A percentile compares a stretch with the other conserved stretches of the same genome.
These are phyloP conservation scores for Candida boidinii DNA, from an alignment of 805 yeast genomes.

Conservation along the genomic window DNA sequence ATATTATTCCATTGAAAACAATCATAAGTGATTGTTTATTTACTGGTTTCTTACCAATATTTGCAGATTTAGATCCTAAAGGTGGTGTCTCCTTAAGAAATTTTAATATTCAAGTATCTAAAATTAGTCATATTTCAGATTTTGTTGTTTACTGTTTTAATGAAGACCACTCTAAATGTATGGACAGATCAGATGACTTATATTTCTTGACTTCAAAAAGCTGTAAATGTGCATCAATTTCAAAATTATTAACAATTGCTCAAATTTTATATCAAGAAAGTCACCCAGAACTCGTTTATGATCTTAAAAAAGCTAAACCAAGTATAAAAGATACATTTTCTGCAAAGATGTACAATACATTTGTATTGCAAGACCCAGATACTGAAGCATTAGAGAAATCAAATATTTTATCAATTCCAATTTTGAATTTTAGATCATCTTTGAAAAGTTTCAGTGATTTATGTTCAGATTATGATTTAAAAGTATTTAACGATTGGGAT, in stretches of 20 bases:
- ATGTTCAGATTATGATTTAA: slow-evolving; percentile 29
- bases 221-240: slow-evolving; percentile 30
- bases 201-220: slow-evolving; percentile 9
- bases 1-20: slow-evolving; percentile 18
- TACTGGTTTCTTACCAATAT: slow-evolving; percentile 40
- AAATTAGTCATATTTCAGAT: slow-evolving; percentile 65
- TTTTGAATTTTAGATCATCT: slow-evolving; percentile 14
- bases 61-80: slow-evolving; percentile 56
- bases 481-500: slow-evolving; percentile 52
- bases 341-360: slow-evolving; percentile 16
- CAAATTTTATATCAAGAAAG: slow-evolving; percentile 22
- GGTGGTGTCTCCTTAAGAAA: slow-evolving; percentile 73
- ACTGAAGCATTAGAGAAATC: slow-evolving; percentile 8
- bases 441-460: slow-evolving; percentile 17
- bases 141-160: slow-evolving; percentile 67
- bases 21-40: slow-evolving; percentile 33
- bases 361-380: slow-evolving; percentile 14
- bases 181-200: slow-evolving; percentile 7
- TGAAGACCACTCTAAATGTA: slow-evolving; percentile 24
- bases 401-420: slow-evolving; percentile 21
- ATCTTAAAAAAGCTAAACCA: neutral
- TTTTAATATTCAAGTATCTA: slow-evolving; percentile 81
- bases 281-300: slow-evolving; percentile 17
- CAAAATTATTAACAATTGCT: slow-evolving; percentile 35
- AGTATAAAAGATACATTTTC: neutral